phyloP scores from a whole-genome alignment of 169 alveolate genomes.

The Eimeria zaria region DNA sequence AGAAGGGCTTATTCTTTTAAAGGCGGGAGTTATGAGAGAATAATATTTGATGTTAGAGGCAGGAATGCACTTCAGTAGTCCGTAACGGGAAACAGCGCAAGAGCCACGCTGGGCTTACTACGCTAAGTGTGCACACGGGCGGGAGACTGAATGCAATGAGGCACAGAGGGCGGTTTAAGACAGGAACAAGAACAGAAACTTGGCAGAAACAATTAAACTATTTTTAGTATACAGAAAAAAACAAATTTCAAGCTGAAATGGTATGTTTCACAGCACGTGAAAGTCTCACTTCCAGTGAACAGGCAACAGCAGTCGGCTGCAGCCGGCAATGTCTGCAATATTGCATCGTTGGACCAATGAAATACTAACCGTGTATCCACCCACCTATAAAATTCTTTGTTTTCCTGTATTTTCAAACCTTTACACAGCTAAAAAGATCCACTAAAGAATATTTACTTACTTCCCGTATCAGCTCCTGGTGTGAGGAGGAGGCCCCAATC shows the following conservation, averaged over 20 bases:
- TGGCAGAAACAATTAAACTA: neutral
- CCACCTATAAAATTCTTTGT: neutral
- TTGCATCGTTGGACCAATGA: neutral
- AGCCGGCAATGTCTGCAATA: neutral
- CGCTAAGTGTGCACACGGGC: neutral
- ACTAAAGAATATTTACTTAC: neutral
- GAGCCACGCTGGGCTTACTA: too few species aligned
- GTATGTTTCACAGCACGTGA: neutral
- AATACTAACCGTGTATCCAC: neutral
- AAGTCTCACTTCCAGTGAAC: neutral
- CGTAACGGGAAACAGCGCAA: too few species aligned
- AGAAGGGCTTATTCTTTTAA: too few species aligned
- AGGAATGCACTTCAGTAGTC: too few species aligned
- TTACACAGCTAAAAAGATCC: neutral
- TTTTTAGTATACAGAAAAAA: neutral
- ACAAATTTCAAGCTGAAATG: neutral
- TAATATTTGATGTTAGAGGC: too few species aligned
- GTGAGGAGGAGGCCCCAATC: neutral
- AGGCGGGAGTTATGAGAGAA: too few species aligned
- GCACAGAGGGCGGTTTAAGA: neutral
- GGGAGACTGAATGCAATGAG: slow-evolving; percentile 13
- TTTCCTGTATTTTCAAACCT: neutral
- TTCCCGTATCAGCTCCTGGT: neutral
- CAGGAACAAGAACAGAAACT: neutral
- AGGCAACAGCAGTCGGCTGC: slow-evolving; percentile 27